phyloP scores from a whole-genome alignment of 805 yeast genomes.

The Zygoascus bituminiphila region DNA sequence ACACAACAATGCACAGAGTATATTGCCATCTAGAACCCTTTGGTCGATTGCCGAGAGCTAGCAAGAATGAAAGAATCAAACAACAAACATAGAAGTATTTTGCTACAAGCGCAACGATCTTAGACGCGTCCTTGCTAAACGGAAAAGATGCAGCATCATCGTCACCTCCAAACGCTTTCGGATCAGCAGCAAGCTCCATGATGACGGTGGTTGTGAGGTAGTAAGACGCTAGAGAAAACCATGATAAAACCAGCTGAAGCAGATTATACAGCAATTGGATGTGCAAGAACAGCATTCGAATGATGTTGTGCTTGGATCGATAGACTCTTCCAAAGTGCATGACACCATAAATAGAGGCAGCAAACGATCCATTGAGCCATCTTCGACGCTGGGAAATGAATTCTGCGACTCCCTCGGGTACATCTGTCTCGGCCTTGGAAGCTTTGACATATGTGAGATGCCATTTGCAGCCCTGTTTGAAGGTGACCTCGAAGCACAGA shows the following conservation, averaged over 20 bases:
- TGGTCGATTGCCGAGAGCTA: conserved; percentile 59
- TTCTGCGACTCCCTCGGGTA: conserved; percentile 54
- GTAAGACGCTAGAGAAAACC: conserved; percentile 59
- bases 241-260: conserved; percentile 45
- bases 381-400: conserved; percentile 57
- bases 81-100: conserved; percentile 50
- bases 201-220: conserved; percentile 56
- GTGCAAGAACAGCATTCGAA: conserved; percentile 44
- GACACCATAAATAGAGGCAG: conserved; percentile 45
- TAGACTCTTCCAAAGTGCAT: conserved; percentile 50
- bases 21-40: conserved; percentile 51
- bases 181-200: conserved; percentile 39
- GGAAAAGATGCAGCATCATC: conserved; percentile 35
- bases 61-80: conserved; percentile 49
- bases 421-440: conserved; percentile 62
- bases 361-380: conserved; percentile 65
- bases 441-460: conserved; percentile 53
- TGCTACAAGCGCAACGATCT: conserved; percentile 42
- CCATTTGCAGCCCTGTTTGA: conserved; percentile 51
- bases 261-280: conserved; percentile 50
- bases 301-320: conserved; percentile 43
- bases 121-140: conserved; percentile 26
- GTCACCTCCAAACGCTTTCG: conserved; percentile 35
- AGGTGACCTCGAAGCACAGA: conserved; percentile 55
- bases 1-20: conserved; percentile 43